Conservation (phyloP, 768 basidiomycete species). For the Crucibulum laeve region DNA sequence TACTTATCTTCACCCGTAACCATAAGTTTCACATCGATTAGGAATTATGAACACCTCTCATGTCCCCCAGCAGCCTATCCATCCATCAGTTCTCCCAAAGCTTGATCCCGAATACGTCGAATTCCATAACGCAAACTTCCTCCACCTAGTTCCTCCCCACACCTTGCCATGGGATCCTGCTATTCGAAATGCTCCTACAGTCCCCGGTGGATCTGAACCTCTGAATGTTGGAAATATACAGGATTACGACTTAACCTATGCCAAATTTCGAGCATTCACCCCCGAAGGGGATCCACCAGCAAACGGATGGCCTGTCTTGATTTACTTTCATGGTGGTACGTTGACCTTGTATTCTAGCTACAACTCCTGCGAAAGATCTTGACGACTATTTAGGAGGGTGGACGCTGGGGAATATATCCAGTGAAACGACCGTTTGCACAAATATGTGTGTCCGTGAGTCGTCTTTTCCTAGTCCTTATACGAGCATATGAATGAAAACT, state of each 20-base stretch:
- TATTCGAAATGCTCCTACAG: conserved; percentile 45
- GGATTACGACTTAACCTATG: conserved; percentile 49
- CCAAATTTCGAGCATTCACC: conserved; percentile 59
- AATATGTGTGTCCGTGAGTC: conserved; percentile 53
- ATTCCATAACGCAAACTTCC: conserved; percentile 51
- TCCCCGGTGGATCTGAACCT: conserved; percentile 54
- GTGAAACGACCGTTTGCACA: conserved; percentile 58
- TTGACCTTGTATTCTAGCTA: neutral
- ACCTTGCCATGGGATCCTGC: conserved; percentile 58
- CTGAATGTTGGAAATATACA: conserved; percentile 50
- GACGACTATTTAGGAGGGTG: conserved; percentile 52
- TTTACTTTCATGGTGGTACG: conserved; percentile 72
- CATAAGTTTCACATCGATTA: too few species aligned
- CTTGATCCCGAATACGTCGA: conserved; percentile 66
- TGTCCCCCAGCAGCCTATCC: conserved; percentile 49
- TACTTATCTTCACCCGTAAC: too few species aligned
- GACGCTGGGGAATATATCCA: conserved; percentile 64
- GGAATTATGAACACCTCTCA: too few species aligned
- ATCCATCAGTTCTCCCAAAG: conserved; percentile 51
- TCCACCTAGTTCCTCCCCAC: conserved; percentile 45
- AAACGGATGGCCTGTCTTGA: conserved; percentile 66
- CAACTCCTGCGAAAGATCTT: neutral
- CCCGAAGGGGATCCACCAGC: conserved; percentile 47
- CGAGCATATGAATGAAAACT: neutral
- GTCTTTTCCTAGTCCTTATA: neutral